Base-by-base conservation (phyloP, 2,329 filamentous ascomycete species). In the Alternaria atra region DNA sequence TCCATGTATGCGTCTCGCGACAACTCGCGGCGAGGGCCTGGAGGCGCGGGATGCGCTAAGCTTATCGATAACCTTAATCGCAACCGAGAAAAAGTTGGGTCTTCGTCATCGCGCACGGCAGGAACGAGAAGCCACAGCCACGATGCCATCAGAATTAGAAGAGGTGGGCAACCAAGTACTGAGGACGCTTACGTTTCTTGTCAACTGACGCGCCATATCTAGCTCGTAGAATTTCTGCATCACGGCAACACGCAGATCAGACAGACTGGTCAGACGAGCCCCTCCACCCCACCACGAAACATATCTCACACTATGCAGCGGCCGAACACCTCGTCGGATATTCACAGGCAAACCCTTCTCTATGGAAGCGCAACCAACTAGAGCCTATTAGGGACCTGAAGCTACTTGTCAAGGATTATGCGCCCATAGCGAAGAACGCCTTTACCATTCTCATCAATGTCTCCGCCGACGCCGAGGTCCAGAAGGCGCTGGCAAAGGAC, bases 151-250 rank as follows among this genome's bases (percentile, higher is more conserved):
- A 43, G 82, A 84, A 76, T 71, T 84, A 52, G 83, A 84, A 77
- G 82, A 84, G 65, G 81, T 83, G 63, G 59, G 63, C 9, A 37
- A 12, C 10, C 40, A 10, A 12, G 15, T 9, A 25, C 6, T 15
- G 9, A 12, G 7, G 10, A 8, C 8, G 13, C 12, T 5, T 7
- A 13, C 1, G 23, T 6, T 12, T 34, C 9, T 35, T 39, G n/a
- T 6, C 30, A 56, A 12, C 43, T 61, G 34, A 53, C 43, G 35
- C 9, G 3, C 2, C 25, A 12, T 17, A 9, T 52, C n/a, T 48
- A 97, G 92, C 88, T 97, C 55, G 93, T 97, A 63, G 93, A 93
- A 77, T 97, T 98, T 80, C 91, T 98, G 61, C 91, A 92, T 79
- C 91, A 97, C 81, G 92, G 92, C 61, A 97, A 96, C 77, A 92